Base-by-base conservation (phyloP, 164 flowering plant genomes). In the Chimonanthus praecox region DNA sequence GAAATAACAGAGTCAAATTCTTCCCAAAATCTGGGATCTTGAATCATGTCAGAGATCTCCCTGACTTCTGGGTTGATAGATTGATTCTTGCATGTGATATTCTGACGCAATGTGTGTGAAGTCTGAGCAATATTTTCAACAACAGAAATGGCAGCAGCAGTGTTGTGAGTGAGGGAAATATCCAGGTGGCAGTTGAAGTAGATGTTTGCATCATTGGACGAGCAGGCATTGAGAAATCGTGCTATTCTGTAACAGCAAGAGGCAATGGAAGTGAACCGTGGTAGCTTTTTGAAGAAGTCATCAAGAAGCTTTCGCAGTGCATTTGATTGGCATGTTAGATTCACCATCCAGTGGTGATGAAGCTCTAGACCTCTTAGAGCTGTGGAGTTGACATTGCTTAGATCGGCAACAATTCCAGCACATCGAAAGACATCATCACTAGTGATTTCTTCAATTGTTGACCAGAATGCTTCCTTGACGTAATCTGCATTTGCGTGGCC, bases 281-380 rank as follows among this genome's bases (percentile, higher is more conserved):
- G 82, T 33, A 76, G 79, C 46, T 60, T 58, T 73, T 77, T 79
- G 67, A 73, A 67, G 61, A 79, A 76, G 70, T 79, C 82, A 18
- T 73, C 67, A 33, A 76, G 74, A 50, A 79, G 77, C 18, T 70
- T 67, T 1, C 67, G 43, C n/a, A 79, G 58, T 1, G 77, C 77
- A 18, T 68, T 67, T 62, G 62, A 73, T 71, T 79, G 82, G 66
- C 82, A 76, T 16, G 77, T 71, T 61, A 76, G 74, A 64, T 76
- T 79, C 70, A 76, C 82, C 82, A 79, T 79, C 82, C 82, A 76
- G 49, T 76, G 79, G 70, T 76, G 73, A 21, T 72, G 66, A n/a
- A 63, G 54, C 70, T 79, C 79, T 48, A 79, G 50, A 7, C 70
- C 77, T 6, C 43, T 71, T 10, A 79, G 71, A 47, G 74, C 74